phyloP scores from a whole-genome alignment of 2,329 filamentous ascomycete species.

The Chalaropsis ovoidea region DNA sequence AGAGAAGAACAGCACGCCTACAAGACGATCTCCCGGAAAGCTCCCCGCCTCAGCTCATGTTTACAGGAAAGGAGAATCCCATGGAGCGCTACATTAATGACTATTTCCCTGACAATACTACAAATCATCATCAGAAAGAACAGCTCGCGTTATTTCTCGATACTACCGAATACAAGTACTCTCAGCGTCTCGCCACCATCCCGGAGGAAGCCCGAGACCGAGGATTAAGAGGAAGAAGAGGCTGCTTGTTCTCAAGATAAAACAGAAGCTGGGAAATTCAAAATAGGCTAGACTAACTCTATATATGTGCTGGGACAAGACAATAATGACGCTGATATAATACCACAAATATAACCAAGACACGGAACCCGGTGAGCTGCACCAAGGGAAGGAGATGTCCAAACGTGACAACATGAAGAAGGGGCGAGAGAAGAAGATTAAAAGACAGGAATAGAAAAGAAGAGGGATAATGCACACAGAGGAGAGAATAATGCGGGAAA shows the following conservation, averaged over 20 bases:
- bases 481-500: neutral
- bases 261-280: neutral
- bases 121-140: no score
- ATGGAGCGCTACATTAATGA: no score
- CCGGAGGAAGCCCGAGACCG: no score
- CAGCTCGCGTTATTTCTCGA: no score
- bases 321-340: constrained; percentile 4
- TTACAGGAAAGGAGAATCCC: no score
- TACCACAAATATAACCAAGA: neutral
- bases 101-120: no score
- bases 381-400: neutral
- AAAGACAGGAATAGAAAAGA: neutral
- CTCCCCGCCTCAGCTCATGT: no score
- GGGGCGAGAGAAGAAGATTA: neutral
- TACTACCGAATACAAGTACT: no score
- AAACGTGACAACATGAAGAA: neutral
- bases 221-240: neutral
- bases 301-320: constrained; percentile 6
- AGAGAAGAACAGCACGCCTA: no score
- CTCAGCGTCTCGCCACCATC: no score
- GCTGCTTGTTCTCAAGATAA: neutral
- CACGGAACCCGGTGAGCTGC: neutral
- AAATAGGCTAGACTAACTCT: neutral
- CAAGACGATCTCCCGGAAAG: no score
- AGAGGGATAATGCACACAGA: neutral